Base-by-base conservation (phyloP, 495 filamentous ascomycete species). In the Sordaria brevicollis region DNA sequence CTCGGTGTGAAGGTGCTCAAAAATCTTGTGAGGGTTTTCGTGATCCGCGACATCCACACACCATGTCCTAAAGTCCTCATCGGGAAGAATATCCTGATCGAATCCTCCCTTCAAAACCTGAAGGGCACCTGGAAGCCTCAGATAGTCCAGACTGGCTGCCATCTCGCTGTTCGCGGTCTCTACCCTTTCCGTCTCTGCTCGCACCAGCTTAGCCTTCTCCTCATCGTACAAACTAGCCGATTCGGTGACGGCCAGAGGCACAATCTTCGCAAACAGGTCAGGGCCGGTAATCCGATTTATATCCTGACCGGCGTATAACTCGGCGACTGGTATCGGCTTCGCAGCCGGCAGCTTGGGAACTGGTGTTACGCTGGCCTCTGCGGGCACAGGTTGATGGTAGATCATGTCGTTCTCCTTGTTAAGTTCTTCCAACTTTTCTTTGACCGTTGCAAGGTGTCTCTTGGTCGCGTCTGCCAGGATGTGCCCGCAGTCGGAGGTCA, bases 361-460 rank as follows among this genome's bases (percentile, higher is more conserved):
- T 17, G 90, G 84, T 8, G 91, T 83, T 15, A 99, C 83, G 54
- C 87, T 87, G 13, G 92, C 91, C 78, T 97, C 94, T 17, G 87
- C 89, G 0, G 95, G 94, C 19, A 99, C 89, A 0, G 88, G 88
- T 71, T 97, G 93, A 78, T 99, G 95, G 74, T 98, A 99, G 74
- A 99, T 97, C 77, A 94, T 97, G 76, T 99, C 95, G 76, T 99
- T 99, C 78, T 99, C 95, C 72, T 97, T 97, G 69, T 86, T 84
- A 71, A 92, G 85, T 68, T 91, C 89, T 11, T 82, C 80, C 31
- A 97, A 82, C 75, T 89, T 91, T 67, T 95, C 90, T 78, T 97
- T 91, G 19, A 97, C 89, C 39, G 89, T 90, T 0, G 88, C 82
- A 11, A 92, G 83, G 72, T 97, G 94, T 69, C 92, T 86, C 78